Conservation (phyloP, 768 basidiomycete genomes). For the Amanita subjunquillea region DNA sequence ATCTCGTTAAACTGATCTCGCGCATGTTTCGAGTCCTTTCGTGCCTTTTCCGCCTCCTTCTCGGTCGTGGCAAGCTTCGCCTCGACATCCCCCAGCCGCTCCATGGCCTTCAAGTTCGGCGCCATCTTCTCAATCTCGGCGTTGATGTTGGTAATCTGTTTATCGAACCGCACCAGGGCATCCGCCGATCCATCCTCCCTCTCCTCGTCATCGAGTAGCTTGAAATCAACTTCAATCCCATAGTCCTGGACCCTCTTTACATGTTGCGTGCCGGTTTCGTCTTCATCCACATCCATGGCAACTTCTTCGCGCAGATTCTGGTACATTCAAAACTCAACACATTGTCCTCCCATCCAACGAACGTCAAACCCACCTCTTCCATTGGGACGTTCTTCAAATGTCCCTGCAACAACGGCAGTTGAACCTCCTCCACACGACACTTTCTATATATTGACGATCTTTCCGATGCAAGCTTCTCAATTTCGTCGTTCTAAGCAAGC, state of each 20-base stretch:
- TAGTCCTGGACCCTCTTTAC: conserved; percentile 68
- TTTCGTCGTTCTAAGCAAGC: conserved; percentile 51
- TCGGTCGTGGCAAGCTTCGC: conserved; percentile 81
- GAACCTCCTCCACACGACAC: conserved; percentile 89
- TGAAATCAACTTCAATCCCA: conserved; percentile 86
- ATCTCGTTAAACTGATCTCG: conserved; percentile 87
- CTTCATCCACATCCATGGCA: conserved; percentile 88
- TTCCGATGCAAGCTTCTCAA: conserved; percentile 80
- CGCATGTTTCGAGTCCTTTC: conserved; percentile 84
- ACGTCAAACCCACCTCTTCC: conserved; percentile 63
- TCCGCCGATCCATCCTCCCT: conserved; percentile 58
- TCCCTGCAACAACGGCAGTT: conserved; percentile 67
- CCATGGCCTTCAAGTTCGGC: conserved; percentile 95
- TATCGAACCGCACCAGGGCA: conserved; percentile 62
- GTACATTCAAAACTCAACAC: conserved; percentile 5
- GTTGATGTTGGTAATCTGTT: conserved; percentile 56
- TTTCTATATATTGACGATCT: conserved; percentile 82
- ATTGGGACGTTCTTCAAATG: conserved; percentile 82
- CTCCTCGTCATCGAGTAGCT: conserved; percentile 62
- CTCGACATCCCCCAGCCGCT: conserved; percentile 79
- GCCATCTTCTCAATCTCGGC: conserved; percentile 88
- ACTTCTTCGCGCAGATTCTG: conserved; percentile 78
- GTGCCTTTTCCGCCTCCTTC: conserved; percentile 84
- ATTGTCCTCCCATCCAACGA: background rate
- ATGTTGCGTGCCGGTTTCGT: conserved; percentile 71